Evolutionary conservation across 2,329 filamentous ascomycete species (phyloP), one percentile per base, ranked within the genome.

Genomic region (Coleophoma crateriformis): DNA sequence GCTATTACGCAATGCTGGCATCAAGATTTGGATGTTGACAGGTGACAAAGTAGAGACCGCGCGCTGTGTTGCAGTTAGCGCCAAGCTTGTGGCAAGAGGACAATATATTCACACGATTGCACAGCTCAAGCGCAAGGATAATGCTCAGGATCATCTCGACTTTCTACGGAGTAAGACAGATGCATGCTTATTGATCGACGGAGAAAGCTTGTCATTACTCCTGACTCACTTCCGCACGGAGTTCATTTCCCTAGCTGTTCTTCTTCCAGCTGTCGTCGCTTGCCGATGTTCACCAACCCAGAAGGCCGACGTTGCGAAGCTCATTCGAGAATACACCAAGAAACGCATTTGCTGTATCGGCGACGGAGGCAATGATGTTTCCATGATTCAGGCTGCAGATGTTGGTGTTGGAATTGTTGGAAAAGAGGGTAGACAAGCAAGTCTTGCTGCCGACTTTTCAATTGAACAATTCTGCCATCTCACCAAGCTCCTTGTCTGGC

Each of bases 21-120:
- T 99, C 71, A 97, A 97, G 68, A 97, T 99, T 46, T 99, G 94
- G 94, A 99, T 99, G 94, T 76, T 99, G 65, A 99, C 94, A 0
- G 94, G 94, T 43, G 94, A 99, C 75, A 99, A 99, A 70, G 89
- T 99, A 3, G 94, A 99, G 70, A 99, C 94, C 13, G 94, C 94
- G 14, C 85, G 94, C 34, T 99, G 94, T 68, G 92, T 99, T 12
- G 95, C 94, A 2, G 87, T 99, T 40, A 95, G 88, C 63, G 91
- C 92, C 32, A 96, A 96, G 67, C 79, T 99, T 7, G 94, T 99
- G 13, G 87, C 90, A 4, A 79, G 94, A 54, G 92, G 92, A 1
- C 95, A 99, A 69, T 94, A 92, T 66, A 96, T 99, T 54, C 90
- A 97, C 69, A 96, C 92, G 0, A 87, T 99, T 40, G 80, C 87